Evolutionary conservation across 2,329 filamentous ascomycete genomes (phyloP).

Genomic region (Exophiala aquamarina): DNA sequence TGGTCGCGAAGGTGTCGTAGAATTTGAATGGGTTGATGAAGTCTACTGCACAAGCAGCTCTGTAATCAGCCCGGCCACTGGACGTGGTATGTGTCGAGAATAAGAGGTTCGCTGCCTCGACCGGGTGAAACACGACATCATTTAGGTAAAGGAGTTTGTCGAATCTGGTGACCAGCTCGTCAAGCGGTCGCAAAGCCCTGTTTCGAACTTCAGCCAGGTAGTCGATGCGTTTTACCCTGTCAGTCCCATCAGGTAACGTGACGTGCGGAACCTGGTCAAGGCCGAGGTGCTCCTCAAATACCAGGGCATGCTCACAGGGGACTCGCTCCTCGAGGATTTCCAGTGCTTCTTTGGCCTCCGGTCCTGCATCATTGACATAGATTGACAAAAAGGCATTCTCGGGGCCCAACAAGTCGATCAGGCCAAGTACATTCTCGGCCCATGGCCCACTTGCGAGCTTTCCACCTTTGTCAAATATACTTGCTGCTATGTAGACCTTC

Average conservation of each 20-base stretch:
- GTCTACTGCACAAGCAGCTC: slow-evolving; percentile 73
- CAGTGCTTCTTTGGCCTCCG: slow-evolving; percentile 56
- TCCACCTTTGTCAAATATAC: slow-evolving; percentile 65
- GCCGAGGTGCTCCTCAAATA: slow-evolving; percentile 61
- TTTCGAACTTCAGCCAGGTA: slow-evolving; percentile 74
- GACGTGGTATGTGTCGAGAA: slow-evolving; percentile 58
- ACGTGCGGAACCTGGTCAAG: slow-evolving; percentile 58
- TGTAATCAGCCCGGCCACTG: slow-evolving; percentile 58
- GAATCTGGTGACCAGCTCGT: slow-evolving; percentile 46
- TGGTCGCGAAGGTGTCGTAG: slow-evolving; percentile 74
- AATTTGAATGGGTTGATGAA: slow-evolving; percentile 72
- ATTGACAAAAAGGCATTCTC: slow-evolving; percentile 71
- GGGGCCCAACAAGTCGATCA: slow-evolving; percentile 66
- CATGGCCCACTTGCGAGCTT: slow-evolving; percentile 63
- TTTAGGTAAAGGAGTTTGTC: slow-evolving; percentile 64
- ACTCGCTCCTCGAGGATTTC: slow-evolving; percentile 52
- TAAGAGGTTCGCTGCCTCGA: slow-evolving; percentile 61
- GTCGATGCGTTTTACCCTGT: slow-evolving; percentile 69
- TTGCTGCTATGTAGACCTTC: slow-evolving; percentile 72
- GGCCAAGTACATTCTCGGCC: slow-evolving; percentile 59
- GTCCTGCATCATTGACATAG: slow-evolving; percentile 70
- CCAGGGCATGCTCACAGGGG: slow-evolving; percentile 53
- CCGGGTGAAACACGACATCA: slow-evolving; percentile 63
- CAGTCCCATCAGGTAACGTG: slow-evolving; percentile 61
- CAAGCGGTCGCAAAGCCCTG: slow-evolving; percentile 64